phyloP scores from a whole-genome alignment of 768 basidiomycete genomes.

The Gloeostereum incarnatum region DNA sequence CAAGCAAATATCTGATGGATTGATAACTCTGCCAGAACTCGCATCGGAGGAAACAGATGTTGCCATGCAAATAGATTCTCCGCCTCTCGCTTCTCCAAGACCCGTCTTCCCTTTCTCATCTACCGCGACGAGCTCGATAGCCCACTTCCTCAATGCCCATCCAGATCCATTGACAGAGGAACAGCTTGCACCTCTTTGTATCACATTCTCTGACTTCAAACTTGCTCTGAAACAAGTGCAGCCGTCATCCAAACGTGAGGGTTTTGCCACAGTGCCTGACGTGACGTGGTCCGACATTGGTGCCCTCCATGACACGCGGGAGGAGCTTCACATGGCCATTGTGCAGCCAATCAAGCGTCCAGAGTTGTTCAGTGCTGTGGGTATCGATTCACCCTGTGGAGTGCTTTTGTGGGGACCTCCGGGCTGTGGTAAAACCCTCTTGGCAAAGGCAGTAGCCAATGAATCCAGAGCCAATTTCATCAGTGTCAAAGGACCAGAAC shows the following conservation, averaged over 20 bases:
- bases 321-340: constrained; percentile 95
- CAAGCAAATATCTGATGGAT: constrained; percentile 61
- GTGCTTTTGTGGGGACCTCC: constrained; percentile 99
- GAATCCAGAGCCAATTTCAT: constrained; percentile 96
- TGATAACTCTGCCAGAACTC: constrained; percentile 42
- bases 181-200: constrained; percentile 75
- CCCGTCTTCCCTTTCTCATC: constrained; percentile 23
- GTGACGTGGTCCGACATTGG: constrained; percentile 95
- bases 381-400: constrained; percentile 87
- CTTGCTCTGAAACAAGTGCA: constrained; percentile 83
- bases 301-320: constrained; percentile 76
- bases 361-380: constrained; percentile 80
- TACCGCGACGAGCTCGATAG: constrained; percentile 65
- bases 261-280: constrained; percentile 94
- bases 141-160: constrained; percentile 83
- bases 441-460: constrained; percentile 98
- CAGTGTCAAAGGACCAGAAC: constrained; percentile 93
- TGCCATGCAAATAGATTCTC: constrained; percentile 33
- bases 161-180: constrained; percentile 68
- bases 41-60: constrained; percentile 22
- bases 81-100: constrained; percentile 5
- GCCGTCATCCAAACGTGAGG: constrained; percentile 95
- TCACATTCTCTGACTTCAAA: constrained; percentile 74
- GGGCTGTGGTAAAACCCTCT: constrained; percentile 93
- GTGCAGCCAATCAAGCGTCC: constrained; percentile 91